Evolutionary conservation across 139 green algal species (phyloP), one percentile per base, ranked within the genome.

Genomic region (Desmodesmus armatus): DNA sequence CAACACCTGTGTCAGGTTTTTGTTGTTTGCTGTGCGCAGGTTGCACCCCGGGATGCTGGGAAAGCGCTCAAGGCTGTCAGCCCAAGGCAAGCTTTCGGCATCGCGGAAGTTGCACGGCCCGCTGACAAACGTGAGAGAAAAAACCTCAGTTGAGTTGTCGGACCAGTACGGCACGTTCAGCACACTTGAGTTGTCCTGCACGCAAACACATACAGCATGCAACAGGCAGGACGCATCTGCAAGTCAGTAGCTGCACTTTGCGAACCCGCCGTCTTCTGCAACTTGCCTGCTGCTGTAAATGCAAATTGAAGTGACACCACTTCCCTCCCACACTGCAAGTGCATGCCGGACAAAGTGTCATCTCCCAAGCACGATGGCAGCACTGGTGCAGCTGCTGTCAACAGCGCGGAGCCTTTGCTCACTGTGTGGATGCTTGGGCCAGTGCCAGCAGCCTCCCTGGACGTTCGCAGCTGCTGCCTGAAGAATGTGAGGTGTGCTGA

Each of bases 141-240:
- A 55, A 35, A 82, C 37, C 9, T 11, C 19, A 19, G 55, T 82
- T 6, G 25, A 29, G 1, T n/a, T 49, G n/a, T 71, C 39, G 3
- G 37, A 7, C 41, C 49, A 82, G 25, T 82, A 53, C 5, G 76
- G 76, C 0, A 71, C 40, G 6, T 82, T 53, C 23, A 82, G 37
- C 7, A 82, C 71, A 39, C 37, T 82, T 9, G 23, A 41, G 55
- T 55, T 39, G 29, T 82, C 76, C 76, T 82, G 76, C 73, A 67
- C 31, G 31, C 51, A 63, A 3, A 33, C n/a, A n/a, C n/a, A n/a
- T n/a, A n/a, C n/a, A n/a, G n/a, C n/a, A n/a, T n/a, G n/a, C n/a
- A n/a, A n/a, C n/a, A n/a, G n/a, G n/a, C n/a, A n/a, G n/a, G n/a
- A n/a, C n/a, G n/a, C n/a, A n/a, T n/a, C n/a, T n/a, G n/a, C n/a